Conservation (phyloP, 2,329 filamentous ascomycete genomes). For the Harringtonia lauricola region DNA sequence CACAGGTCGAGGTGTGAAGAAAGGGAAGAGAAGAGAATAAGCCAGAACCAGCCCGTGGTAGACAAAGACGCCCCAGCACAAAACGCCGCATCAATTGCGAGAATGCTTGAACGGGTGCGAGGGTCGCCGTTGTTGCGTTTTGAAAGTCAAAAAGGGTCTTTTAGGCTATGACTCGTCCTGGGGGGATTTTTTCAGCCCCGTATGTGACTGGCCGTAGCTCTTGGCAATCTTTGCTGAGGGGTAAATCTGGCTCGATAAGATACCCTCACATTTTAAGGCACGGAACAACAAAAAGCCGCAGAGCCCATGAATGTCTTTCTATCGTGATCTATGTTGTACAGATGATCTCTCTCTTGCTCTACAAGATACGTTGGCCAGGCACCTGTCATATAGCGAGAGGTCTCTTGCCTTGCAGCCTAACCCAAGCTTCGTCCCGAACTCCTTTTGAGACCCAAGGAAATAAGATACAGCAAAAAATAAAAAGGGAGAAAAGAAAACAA, state of each 20-base stretch:
- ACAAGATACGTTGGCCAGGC: too few relatives aligned
- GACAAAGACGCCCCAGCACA: slow-evolving; percentile 1
- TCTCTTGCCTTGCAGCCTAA: too few relatives aligned
- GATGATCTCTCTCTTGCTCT: too few relatives aligned
- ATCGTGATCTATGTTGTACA: too few relatives aligned
- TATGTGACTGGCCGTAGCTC: too few relatives aligned
- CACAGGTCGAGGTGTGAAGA: not conserved
- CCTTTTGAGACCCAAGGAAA: too few relatives aligned
- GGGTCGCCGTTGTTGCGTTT: not conserved
- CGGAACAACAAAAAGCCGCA: not conserved
- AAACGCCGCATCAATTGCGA: slow-evolving; percentile 9
- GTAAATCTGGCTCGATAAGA: not conserved
- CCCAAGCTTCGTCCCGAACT: too few relatives aligned
- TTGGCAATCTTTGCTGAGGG: not conserved
- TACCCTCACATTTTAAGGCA: not conserved
- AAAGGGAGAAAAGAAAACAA: not conserved
- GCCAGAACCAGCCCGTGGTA: slow-evolving; percentile 7
- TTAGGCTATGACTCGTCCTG: not conserved
- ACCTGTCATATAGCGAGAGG: too few relatives aligned
- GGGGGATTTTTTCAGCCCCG: not conserved
- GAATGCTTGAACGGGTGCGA: not conserved
- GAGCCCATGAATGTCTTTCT: not conserved
- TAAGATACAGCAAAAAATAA: not conserved
- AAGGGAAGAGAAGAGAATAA: not conserved
- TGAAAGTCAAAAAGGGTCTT: not conserved